Base-by-base conservation (phyloP, 106 monocot genomes). In the Acanthochlamys bracteata region DNA sequence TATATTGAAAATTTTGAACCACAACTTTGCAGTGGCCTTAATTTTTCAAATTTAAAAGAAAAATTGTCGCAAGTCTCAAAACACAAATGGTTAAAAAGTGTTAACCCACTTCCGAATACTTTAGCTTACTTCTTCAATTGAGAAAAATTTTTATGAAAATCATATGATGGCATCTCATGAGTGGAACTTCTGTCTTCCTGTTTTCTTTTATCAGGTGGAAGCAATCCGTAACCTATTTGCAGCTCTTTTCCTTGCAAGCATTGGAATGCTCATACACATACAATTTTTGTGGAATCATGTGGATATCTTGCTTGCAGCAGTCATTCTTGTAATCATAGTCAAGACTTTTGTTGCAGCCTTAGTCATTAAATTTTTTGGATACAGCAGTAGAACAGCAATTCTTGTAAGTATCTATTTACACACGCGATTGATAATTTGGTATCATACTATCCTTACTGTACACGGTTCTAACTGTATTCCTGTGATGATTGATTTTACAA, bases 241-340 rank as follows among this genome's bases (percentile, higher is more conserved):
- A 64, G 96, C 96, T 59, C 88, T 98, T 51, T 98, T 98, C 64
- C 91, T 98, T 71, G 84, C 96, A 39, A 91, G 88, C 81, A 91
- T 98, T 68, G 96, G 96, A 62, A 91, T 98, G 96, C 79, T 98
- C 43, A 98, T 98, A 69, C 84, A 98, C 68, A 80, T 98, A 41
- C 86, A 88, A 42, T 98, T 98, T 73, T 73, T 98, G 46, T 98
- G 96, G 96, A 72, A 64, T 72, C 96, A 98, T 76, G 88, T 92
- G 27, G 96, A 98, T 64, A 88, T 96, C 74, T 76, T 98, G 46
- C 75, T 91, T 67, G 96, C 88, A 42, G 82, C 96, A 56, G 96
- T 88, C 51, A 92, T 98, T 70, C 68, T 92, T 42, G 96, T 91
- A 55, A 71, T 98, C 47, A 66, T 98, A 63, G 76, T 92, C 33